Conservation (phyloP, 2,329 filamentous ascomycete genomes). For the Sclerotinia glacialis region DNA sequence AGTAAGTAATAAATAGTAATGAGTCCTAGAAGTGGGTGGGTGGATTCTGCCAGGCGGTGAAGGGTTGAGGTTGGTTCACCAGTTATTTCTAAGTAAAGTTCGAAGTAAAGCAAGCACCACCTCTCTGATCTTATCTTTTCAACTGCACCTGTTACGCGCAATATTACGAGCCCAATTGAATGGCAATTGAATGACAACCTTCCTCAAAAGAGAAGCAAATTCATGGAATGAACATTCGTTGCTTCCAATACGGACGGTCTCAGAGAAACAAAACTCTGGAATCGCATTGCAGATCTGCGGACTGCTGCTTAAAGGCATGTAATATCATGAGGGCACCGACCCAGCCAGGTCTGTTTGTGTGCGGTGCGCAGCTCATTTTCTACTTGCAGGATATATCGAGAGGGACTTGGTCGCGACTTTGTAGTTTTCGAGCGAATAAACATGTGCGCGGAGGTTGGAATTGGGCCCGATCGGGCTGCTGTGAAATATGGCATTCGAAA, state of each 20-base stretch:
- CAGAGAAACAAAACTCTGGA: not conserved
- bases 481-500: not conserved
- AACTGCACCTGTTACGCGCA: too few species aligned
- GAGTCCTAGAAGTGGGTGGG: too few species aligned
- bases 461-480: not conserved
- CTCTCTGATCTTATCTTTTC: too few species aligned
- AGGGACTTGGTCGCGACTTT: not conserved
- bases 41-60: slow-evolving; percentile 4
- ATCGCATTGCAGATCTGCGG: not conserved
- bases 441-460: not conserved
- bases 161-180: too few species aligned
- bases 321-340: not conserved
- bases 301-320: not conserved
- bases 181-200: not conserved
- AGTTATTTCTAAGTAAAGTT: too few species aligned
- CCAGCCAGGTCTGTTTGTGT: not conserved
- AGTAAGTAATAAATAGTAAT: too few species aligned
- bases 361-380: not conserved
- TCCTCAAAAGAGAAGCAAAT: not conserved
- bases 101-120: too few species aligned
- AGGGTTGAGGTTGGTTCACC: too few species aligned
- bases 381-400: not conserved
- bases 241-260: not conserved
- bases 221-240: not conserved
- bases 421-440: not conserved